Evolutionary conservation across 768 basidiomycete species (phyloP), one percentile per base, ranked within the genome.

Genomic region (Piloderma croceum): DNA sequence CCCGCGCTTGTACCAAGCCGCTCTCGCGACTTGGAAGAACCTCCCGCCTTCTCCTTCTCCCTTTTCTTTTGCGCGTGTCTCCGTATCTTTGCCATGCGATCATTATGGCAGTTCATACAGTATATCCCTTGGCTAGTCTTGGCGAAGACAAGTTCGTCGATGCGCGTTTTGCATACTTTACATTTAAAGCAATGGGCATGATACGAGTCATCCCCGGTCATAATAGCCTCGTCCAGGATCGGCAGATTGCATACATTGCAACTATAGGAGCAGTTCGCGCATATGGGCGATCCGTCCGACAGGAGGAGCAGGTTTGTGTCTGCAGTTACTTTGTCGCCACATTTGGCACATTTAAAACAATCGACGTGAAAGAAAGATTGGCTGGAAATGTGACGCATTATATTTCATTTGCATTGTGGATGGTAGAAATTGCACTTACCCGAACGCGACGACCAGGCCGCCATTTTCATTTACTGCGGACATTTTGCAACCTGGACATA

Each of bases 171-270:
- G 69, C 96, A 99, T 38, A 91, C 84, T 54, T 90, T 85, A 69
- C 96, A 99, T 51, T 94, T 93, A 72, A 99, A 99, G 67, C 96
- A 99, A 48, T 92, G 87, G 5, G 96, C 93, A 59, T 98, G 96
- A 53, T 98, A 99, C 0, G 91, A 90, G 59, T 98, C 96, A 62
- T 99, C 92, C 45, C 91, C 96, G 6, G 96, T 94, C 90, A 99
- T 97, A 61, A 98, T 97, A 7, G 96, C 96, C 58, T 99, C 96
- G 67, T 99, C 93, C 41, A 93, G 83, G 49, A 99, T 99, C 33
- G 92, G 89, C 42, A 80, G 79, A 34, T 82, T 81, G 67, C 96
- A 99, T 42, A 97, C 84, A 56, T 85, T 94, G 73, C 96, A 99
- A 53, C 83, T 83, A 68, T 94, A 94, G 4, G 90, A 90, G 69